Percentiles rank a stretch among this genome's conserved stretches.
These are phyloP conservation scores for Lepidium sativum DNA, from an alignment of 345 rosid genomes.

Conservation along the genomic window DNA sequence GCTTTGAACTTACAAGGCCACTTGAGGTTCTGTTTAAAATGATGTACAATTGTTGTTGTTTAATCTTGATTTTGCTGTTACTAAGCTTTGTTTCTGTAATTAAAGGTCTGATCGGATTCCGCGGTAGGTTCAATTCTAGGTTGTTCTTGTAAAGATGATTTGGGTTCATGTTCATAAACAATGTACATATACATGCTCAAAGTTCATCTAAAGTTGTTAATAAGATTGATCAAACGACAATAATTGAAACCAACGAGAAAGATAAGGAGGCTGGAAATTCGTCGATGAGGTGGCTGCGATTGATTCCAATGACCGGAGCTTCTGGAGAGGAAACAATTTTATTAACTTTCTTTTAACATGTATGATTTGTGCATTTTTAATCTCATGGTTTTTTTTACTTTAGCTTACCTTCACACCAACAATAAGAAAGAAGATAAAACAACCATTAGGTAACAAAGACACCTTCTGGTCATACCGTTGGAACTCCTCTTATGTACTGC, in stretches of 20 bases:
- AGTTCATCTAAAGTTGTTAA: slow-evolving; percentile 42
- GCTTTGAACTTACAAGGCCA: too few species aligned
- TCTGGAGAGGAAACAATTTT: slow-evolving; percentile 68
- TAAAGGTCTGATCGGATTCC: slow-evolving; percentile 12
- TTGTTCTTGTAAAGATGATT: slow-evolving; percentile 88
- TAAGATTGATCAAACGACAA: slow-evolving; percentile 13
- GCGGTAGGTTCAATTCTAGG: too few species aligned
- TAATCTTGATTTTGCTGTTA: not conserved
- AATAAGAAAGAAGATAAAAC: slow-evolving; percentile 19
- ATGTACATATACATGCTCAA: slow-evolving; percentile 85
- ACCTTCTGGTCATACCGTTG: slow-evolving; percentile 82
- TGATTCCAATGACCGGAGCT: slow-evolving; percentile 45
- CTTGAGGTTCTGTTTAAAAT: slow-evolving; percentile 27
- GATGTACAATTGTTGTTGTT: not conserved
- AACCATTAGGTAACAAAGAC: slow-evolving; percentile 66
- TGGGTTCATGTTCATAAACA: slow-evolving; percentile 88
- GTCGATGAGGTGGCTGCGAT: not conserved
- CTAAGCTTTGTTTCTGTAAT: slow-evolving; percentile 3
- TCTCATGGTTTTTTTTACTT: slow-evolving; percentile 31
- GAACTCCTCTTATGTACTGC: slow-evolving; percentile 76
- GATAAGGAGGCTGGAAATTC: slow-evolving; percentile 27
- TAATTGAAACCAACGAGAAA: slow-evolving; percentile 11
- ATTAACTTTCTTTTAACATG: slow-evolving; percentile 28
- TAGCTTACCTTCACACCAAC: slow-evolving; percentile 29
- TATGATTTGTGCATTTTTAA: slow-evolving; percentile 29